Evolutionary conservation across 2,329 filamentous ascomycete species (phyloP).

Genomic region (Elsinoe ampelina): DNA sequence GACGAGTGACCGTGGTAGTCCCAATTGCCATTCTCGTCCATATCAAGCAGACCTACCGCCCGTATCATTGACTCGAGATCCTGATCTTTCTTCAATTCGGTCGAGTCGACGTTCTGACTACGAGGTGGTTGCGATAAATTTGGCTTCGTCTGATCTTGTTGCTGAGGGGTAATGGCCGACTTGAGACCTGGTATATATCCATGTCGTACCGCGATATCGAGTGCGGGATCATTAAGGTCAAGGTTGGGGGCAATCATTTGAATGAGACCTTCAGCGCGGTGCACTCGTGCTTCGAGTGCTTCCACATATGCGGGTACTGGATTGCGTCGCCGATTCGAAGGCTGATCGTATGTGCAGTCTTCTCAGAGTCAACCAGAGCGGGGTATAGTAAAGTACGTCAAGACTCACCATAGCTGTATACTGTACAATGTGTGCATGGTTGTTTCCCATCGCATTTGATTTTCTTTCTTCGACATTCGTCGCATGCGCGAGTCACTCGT

Average conservation of each 20-base stretch:
- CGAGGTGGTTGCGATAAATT: conserved; percentile 13
- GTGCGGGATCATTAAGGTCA: conserved; percentile 72
- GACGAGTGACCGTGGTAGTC: conserved; percentile 94
- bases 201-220: conserved; percentile 58
- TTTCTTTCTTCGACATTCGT: conserved; percentile 68
- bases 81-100: conserved; percentile 41
- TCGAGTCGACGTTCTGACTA: conserved; percentile 34
- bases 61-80: conserved; percentile 91
- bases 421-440: conserved; percentile 77
- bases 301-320: conserved; percentile 90
- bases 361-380: conserved; percentile 11
- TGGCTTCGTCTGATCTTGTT: background rate
- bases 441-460: conserved; percentile 48
- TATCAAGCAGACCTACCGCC: conserved; percentile 78
- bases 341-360: conserved; percentile 96
- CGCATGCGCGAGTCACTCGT: conserved; percentile 81
- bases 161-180: conserved; percentile 23
- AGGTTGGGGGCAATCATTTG: conserved; percentile 73
- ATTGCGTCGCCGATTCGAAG: conserved; percentile 82
- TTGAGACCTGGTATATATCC: conserved; percentile 29
- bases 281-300: conserved; percentile 70
- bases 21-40: conserved; percentile 85
- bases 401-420: conserved; percentile 87
- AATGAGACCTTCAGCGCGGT: conserved; percentile 72
- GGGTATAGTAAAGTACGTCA: background rate